A percentile compares a stretch with the other conserved stretches of the same genome.
phyloP scores from a whole-genome alignment of 108 stramenopile species.

The Fragilariopsis cylindrus region DNA sequence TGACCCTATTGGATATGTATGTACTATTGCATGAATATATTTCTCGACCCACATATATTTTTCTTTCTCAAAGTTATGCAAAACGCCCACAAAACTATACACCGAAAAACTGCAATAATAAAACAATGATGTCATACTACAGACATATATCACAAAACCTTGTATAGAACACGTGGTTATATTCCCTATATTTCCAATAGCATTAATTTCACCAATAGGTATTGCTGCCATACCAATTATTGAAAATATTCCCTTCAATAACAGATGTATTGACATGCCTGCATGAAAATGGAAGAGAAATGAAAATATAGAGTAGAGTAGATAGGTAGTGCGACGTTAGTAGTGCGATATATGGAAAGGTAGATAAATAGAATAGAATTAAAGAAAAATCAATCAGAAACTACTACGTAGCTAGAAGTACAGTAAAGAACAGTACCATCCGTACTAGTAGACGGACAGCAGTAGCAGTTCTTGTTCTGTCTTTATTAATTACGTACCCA shows the following conservation, averaged over 20 bases:
- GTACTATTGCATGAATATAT: neutral
- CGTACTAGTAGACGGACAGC: no score
- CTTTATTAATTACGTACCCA: neutral
- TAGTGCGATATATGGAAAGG: no score
- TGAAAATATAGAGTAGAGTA: no score
- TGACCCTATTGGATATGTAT: neutral
- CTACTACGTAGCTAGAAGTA: no score
- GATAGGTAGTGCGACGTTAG: no score
- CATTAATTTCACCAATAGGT: neutral
- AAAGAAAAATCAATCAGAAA: no score
- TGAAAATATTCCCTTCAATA: neutral
- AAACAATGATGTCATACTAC: neutral
- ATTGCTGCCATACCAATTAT: neutral
- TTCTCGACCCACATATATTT: neutral
- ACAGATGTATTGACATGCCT: neutral
- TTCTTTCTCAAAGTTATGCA: neutral
- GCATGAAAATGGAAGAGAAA: no score
- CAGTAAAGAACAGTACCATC: no score
- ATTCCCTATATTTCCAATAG: neutral
- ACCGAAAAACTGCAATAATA: neutral
- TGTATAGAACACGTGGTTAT: neutral
- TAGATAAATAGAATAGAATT: no score
- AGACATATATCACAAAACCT: neutral
- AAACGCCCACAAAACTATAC: neutral
- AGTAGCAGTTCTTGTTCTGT: no score